Base-by-base conservation (phyloP, 1,284 basidiomycete genomes). In the Trichosporon ovoides region DNA sequence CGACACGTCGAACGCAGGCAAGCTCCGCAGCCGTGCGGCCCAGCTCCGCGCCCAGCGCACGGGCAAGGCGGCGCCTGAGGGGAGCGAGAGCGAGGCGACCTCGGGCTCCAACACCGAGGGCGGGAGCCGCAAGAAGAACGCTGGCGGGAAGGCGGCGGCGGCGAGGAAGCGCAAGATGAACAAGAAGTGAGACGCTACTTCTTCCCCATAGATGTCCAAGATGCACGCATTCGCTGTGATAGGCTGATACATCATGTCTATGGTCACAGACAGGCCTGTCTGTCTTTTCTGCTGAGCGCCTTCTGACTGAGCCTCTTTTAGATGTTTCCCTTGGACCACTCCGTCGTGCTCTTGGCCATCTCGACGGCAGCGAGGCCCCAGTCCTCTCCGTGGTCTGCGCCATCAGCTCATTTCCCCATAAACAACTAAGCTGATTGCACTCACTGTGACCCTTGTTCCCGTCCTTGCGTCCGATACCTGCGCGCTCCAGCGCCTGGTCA, bases 281-380 rank as follows among this genome's bases (percentile, higher is more conserved):
- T 31, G 5, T 31, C 9, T 31, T 31, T 5, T 9, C 5, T 5
- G 28, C 28, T 9, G 28, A 9, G 19, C 20, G 38, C 10, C 50
- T 52, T 52, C 49, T 31, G 49, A 33, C 36, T n/a, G n/a, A n/a
- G n/a, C 35, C 11, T 18, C 14, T 9, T 11, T 55, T 63, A 63
- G 52, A 63, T 58, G 37, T 57, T n/a, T 19, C 62, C 59, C 56
- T 63, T 53, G 54, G 80, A 79, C 92, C 92, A 96, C 52, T 83
- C 81, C 61, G 81, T 82, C 50, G 82, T 80, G 64, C 87, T 87
- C 49, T 81, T 80, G 3, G 86, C 89, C 83, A 95, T 88, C 79
- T 98, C 95, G 16, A 98, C 91, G 9, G 95, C 95, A 11, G 94
- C 94, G 48, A 86, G 76, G 16, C 88, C 95, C 94, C 95, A 98